A percentile compares a stretch with the other conserved stretches of the same genome.
Evolutionary conservation across 2,329 filamentous ascomycete species (phyloP).

Genomic region (Fusarium marasasianum): DNA sequence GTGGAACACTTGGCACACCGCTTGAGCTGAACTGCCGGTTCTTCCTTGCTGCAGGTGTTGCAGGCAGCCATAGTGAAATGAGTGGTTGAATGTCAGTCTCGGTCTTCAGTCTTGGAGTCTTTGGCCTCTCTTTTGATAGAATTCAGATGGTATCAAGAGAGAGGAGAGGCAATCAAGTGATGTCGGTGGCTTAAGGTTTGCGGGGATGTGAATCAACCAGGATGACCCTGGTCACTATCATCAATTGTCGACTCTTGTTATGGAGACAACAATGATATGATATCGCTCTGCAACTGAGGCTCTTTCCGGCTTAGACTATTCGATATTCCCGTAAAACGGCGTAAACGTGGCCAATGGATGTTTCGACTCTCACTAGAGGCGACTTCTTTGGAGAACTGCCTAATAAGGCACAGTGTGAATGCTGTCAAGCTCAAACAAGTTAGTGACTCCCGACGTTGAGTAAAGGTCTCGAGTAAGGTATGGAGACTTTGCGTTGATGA

Average conservation of each 20-base stretch:
- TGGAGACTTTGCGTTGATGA: background rate
- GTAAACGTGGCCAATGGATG: background rate
- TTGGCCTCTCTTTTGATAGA: background rate
- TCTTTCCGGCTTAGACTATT: background rate
- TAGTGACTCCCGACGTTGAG: background rate
- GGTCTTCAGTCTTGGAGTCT: background rate
- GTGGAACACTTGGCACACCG: conserved; percentile 59
- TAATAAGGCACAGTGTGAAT: background rate
- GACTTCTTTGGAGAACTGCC: background rate
- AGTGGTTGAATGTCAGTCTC: background rate
- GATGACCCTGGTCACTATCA: background rate
- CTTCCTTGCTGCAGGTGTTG: conserved; percentile 44
- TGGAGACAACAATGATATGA: background rate
- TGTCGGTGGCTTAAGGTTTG: background rate
- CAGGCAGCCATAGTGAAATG: conserved; percentile 14
- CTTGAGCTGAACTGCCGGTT: conserved; percentile 45
- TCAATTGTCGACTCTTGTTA: background rate
- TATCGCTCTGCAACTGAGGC: background rate
- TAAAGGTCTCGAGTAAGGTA: background rate
- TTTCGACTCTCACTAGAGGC: background rate
- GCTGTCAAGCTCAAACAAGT: background rate
- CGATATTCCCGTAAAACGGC: background rate
- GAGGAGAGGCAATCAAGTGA: background rate
- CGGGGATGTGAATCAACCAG: background rate
- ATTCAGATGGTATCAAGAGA: background rate